Evolutionary conservation across 2,329 filamentous ascomycete species (phyloP).

Genomic region (Talaromyces islandicus): DNA sequence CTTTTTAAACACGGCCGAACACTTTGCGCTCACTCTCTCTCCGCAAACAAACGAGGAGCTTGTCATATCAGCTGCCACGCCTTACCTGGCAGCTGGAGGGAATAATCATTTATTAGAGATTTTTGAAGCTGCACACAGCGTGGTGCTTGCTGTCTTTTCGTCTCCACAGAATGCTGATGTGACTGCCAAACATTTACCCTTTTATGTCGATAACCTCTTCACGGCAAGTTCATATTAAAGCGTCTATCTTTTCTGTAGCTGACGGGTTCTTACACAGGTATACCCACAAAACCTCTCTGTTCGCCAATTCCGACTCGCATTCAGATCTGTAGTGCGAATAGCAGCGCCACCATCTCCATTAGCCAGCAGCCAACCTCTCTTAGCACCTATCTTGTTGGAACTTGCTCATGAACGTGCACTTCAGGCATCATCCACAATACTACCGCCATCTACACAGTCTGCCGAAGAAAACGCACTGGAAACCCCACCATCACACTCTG

Average conservation of each 20-base stretch:
- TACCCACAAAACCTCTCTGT: constrained; percentile 75
- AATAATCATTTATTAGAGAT: constrained; percentile 58
- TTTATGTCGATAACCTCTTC: constrained; percentile 78
- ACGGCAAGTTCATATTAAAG: constrained; percentile 32
- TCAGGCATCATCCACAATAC: constrained; percentile 46
- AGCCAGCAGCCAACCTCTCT: constrained; percentile 63
- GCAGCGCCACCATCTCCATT: constrained; percentile 73
- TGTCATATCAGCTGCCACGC: constrained; percentile 65
- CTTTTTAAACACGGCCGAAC: constrained; percentile 81
- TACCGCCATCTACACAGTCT: constrained; percentile 35
- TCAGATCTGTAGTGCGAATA: constrained; percentile 77
- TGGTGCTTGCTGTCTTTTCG: constrained; percentile 72
- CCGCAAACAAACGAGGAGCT: constrained; percentile 64
- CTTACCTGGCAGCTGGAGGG: constrained; percentile 62
- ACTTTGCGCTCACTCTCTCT: constrained; percentile 67
- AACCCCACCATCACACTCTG: constrained; percentile 45
- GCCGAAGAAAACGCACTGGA: constrained; percentile 29
- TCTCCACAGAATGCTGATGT: constrained; percentile 70
- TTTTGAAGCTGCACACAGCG: constrained; percentile 85
- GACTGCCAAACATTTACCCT: constrained; percentile 66
- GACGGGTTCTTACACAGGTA: constrained; percentile 36
- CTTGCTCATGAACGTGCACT: constrained; percentile 63
- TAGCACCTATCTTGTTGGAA: constrained; percentile 77
- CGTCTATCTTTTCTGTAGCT: background rate
- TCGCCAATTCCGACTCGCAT: constrained; percentile 81